phyloP scores from a whole-genome alignment of 371 early-diverging fungal species.

The Zopfochytrium polystomum region DNA sequence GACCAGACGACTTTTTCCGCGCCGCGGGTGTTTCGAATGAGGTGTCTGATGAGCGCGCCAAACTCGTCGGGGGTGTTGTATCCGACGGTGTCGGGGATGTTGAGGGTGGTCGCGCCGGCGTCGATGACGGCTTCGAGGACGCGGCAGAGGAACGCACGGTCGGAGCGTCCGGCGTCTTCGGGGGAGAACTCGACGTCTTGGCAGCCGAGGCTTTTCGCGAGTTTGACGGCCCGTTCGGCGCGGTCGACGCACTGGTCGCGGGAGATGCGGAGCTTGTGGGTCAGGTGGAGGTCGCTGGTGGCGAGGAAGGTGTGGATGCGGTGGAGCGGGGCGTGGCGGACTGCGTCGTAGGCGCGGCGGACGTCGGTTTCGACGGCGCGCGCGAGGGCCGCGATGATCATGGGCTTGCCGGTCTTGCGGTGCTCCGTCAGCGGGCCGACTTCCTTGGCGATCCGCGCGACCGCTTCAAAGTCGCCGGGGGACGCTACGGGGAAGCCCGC shows the following conservation, averaged over 20 bases:
- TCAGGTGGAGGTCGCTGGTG: constrained; percentile 91
- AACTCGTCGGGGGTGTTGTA: constrained; percentile 90
- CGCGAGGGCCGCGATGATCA: constrained; percentile 88
- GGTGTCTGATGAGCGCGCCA: constrained; percentile 75
- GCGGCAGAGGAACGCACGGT: constrained; percentile 78
- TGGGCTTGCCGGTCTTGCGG: constrained; percentile 76
- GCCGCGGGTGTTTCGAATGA: constrained; percentile 73
- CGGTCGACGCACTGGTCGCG: constrained; percentile 83
- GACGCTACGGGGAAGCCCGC: constrained; percentile 94
- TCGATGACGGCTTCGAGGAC: constrained; percentile 85
- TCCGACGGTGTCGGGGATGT: constrained; percentile 96
- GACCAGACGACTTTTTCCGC: constrained; percentile 74
- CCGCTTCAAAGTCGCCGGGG: constrained; percentile 91
- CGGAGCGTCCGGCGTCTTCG: constrained; percentile 91
- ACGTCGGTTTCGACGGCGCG: constrained; percentile 84
- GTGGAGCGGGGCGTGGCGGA: constrained; percentile 74
- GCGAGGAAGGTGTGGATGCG: constrained; percentile 94
- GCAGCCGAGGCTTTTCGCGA: constrained; percentile 71
- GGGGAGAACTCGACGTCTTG: constrained; percentile 90
- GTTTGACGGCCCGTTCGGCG: constrained; percentile 77
- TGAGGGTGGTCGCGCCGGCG: constrained; percentile 94
- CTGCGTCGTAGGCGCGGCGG: constrained; percentile 83
- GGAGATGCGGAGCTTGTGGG: constrained; percentile 86
- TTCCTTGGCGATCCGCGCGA: too few relatives aligned
- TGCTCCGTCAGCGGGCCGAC: constrained; percentile 82